Evolutionary conservation across 495 filamentous ascomycete species (phyloP), one percentile per base, ranked within the genome.

Genomic region (Penicillium nucicola): DNA sequence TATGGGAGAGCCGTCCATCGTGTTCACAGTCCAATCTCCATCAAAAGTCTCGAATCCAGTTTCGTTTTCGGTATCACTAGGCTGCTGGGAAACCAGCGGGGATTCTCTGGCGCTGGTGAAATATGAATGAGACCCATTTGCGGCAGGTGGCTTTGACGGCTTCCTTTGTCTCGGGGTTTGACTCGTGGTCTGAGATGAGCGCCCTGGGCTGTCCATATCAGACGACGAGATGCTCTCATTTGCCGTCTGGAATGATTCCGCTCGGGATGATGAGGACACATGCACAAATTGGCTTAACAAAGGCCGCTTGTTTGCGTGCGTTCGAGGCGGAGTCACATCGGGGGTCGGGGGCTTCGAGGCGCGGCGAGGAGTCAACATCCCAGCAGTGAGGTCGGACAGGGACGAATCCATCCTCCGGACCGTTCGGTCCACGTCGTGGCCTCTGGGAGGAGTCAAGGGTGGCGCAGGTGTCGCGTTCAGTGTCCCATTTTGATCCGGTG

Each of bases 241-340:
- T 11, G 88, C 87, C 0, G 88, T 92, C 50, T 74, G 82, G 57
- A 89, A 92, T 3, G 87, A 90, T 23, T 89, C 84, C 17, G 83
- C 75, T 14, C 83, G 80, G 36, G 85, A 76, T 3, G 76, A 77
- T 12, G 61, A 66, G 5, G 74, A 70, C 5, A 64, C 52, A 35
- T 69, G 60, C 10, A 62, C 57, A 18, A 64, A 58, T 10, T 64
- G 60, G 35, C 55, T 60, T 19, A 68, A 51, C 7, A 77, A 76
- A 12, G 73, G 73, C 32, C 77, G 61, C 44, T 69, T 80, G 10
- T 69, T 65, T 9, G 69, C 62, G 15, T 68, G 60, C 46, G 67
- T 71, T 43, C 77, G 78, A 32, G 88, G 86, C 47, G 86, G 87
- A 15, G 86, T 88, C 19, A 82, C 78, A 61, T 90, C 86, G 5